These are phyloP conservation scores for Nemania abortiva DNA, from an alignment of 2,329 filamentous ascomycete species.

Conservation along the genomic window DNA sequence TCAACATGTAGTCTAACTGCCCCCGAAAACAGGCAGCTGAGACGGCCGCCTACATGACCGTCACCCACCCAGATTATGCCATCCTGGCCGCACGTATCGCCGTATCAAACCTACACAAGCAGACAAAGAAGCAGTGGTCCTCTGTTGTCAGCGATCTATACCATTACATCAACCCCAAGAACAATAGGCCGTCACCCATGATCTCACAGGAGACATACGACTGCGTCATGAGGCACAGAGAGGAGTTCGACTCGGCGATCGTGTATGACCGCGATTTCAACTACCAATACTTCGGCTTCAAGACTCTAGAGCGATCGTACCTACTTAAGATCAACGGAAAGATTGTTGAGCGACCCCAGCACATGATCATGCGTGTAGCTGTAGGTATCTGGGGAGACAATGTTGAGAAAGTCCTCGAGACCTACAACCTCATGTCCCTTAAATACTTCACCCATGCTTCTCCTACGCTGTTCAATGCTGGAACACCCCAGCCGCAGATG, in stretches of 20 bases:
- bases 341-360: conserved; percentile 96
- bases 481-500: conserved; percentile 92
- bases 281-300: conserved; percentile 99
- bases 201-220: conserved; percentile 93
- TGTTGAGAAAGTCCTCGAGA: conserved; percentile 94
- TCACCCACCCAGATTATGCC: conserved; percentile 98
- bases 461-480: conserved; percentile 97
- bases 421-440: conserved; percentile 98
- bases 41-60: conserved; percentile 99
- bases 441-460: conserved; percentile 99
- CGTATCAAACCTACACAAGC: conserved; percentile 99
- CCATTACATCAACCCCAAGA: conserved; percentile 96
- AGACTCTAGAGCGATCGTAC: conserved; percentile 98
- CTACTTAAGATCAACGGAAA: conserved; percentile 95
- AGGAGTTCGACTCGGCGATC: conserved; percentile 98
- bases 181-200: conserved; percentile 86
- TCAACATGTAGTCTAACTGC: conserved; percentile 40
- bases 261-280: conserved; percentile 99
- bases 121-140: conserved; percentile 99
- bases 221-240: conserved; percentile 93
- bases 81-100: conserved; percentile 98
- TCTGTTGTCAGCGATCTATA: conserved; percentile 92
- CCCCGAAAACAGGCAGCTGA: conserved; percentile 80
- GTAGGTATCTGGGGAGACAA: conserved; percentile 97
- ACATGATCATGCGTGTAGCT: conserved; percentile 99